A percentile compares a stretch with the other conserved stretches of the same genome.
Conservation (phyloP, 1,284 basidiomycete species). For the Golubevia pallescens region DNA sequence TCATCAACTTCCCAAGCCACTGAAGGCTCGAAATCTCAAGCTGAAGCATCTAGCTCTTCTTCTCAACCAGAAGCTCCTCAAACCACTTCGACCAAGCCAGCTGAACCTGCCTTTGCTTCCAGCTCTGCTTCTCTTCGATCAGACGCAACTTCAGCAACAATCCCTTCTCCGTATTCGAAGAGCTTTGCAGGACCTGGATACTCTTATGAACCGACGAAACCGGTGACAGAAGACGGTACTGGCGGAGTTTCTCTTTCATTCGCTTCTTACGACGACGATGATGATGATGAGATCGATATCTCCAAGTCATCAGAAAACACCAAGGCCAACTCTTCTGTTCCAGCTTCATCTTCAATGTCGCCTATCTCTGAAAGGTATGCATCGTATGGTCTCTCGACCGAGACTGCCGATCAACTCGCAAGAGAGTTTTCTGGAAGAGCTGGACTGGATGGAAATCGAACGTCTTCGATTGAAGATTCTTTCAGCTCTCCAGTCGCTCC, state of each 20-base stretch:
- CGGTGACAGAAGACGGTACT: neutral
- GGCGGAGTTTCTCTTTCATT: slow-evolving; percentile 31
- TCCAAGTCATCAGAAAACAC: neutral
- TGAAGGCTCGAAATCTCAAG: neutral
- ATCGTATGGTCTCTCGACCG: neutral
- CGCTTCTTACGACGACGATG: slow-evolving; percentile 27
- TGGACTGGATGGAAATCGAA: neutral
- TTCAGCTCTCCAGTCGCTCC: neutral
- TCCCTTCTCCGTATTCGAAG: neutral
- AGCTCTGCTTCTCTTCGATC: neutral
- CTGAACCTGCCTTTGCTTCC: neutral
- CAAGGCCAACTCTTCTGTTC: neutral
- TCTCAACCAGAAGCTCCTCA: neutral
- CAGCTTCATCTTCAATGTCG: neutral
- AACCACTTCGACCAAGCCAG: neutral
- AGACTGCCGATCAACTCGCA: neutral
- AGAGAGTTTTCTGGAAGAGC: neutral
- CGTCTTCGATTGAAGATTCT: neutral
- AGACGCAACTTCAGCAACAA: neutral
- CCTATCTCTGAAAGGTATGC: neutral
- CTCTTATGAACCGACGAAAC: neutral
- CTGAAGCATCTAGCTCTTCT: neutral
- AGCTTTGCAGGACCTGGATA: neutral
- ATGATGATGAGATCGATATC: slow-evolving; percentile 13
- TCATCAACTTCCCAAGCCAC: neutral